A percentile compares a stretch with the other conserved stretches of the same genome.
Conservation (phyloP, 1,139 yeast species). For the Candida buenavistaensis region DNA sequence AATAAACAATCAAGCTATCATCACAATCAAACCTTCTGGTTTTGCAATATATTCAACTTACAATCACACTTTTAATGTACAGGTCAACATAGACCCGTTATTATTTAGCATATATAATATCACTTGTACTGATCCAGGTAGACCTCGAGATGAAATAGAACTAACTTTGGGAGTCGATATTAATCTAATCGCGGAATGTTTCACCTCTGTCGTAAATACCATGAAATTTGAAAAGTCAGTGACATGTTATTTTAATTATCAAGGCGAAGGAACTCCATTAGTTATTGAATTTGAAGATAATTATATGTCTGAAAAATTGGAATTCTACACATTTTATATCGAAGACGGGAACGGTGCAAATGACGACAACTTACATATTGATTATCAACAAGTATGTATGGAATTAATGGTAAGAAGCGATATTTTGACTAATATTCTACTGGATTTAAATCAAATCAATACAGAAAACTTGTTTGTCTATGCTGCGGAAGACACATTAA, state of each 20-base stretch:
- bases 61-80: conserved; percentile 40
- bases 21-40: conserved; percentile 35
- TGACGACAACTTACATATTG: conserved; percentile 37
- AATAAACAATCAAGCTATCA: conserved; percentile 35
- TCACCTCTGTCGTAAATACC: conserved; percentile 24
- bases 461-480: conserved; percentile 58
- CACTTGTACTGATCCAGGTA: conserved; percentile 14
- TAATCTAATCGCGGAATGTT: conserved; percentile 34
- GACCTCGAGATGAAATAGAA: conserved; percentile 17
- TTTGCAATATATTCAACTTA: conserved; percentile 36
- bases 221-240: conserved; percentile 17
- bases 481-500: conserved; percentile 31
- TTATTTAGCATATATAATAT: conserved; percentile 33
- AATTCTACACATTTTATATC: conserved; percentile 58
- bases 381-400: conserved; percentile 50
- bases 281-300: conserved; percentile 72
- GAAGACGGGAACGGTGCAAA: conserved; percentile 29
- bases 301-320: conserved; percentile 67
- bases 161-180: conserved; percentile 41
- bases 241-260: conserved; percentile 40
- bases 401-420: conserved; percentile 72
- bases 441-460: conserved; percentile 65
- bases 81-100: conserved; percentile 36
- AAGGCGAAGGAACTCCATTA: conserved; percentile 65
- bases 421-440: conserved; percentile 60